Percentiles rank a stretch among this genome's conserved stretches.
phyloP scores from a whole-genome alignment of 2,329 filamentous ascomycete genomes.

The Neofusicoccum parvum region DNA sequence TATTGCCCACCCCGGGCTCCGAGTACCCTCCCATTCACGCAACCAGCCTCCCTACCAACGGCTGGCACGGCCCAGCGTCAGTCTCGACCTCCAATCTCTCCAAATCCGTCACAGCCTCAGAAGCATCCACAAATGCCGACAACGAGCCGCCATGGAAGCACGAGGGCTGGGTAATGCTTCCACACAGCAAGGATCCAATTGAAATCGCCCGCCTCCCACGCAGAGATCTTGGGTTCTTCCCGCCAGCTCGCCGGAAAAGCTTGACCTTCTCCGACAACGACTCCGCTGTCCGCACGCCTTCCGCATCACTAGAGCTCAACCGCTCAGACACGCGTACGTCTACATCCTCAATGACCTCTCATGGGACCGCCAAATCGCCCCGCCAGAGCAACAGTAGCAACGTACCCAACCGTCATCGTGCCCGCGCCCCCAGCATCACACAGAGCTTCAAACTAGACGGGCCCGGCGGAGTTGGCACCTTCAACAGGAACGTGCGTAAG shows the following conservation, averaged over 20 bases:
- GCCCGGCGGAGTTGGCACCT: conserved; percentile 85
- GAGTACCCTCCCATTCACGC: conserved; percentile 20
- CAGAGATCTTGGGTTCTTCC: conserved; percentile 85
- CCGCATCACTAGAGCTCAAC: conserved; percentile 64
- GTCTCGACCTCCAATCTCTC: conserved; percentile 31
- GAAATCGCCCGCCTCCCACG: conserved; percentile 85
- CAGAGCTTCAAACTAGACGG: conserved; percentile 65
- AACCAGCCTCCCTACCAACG: conserved; percentile 30
- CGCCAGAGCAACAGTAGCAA: conserved; percentile 43
- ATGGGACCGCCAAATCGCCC: conserved; percentile 38
- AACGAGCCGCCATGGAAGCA: conserved; percentile 76
- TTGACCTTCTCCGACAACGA: conserved; percentile 62
- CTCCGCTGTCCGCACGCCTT: conserved; percentile 59
- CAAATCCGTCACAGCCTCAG: conserved; percentile 36
- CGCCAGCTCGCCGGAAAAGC: conserved; percentile 86
- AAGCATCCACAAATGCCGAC: conserved; percentile 43
- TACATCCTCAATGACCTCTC: conserved; percentile 34
- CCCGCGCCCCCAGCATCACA: conserved; percentile 37
- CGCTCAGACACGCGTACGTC: conserved; percentile 44
- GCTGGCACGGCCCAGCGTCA: conserved; percentile 40
- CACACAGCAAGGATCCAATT: conserved; percentile 69
- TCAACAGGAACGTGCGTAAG: conserved; percentile 68
- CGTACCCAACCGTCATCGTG: conserved; percentile 39
- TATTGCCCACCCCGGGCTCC: conserved; percentile 25
- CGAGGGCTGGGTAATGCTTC: conserved; percentile 84